Evolutionary conservation across 1,284 basidiomycete species (phyloP).

Genomic region (Ustilago bromivora): DNA sequence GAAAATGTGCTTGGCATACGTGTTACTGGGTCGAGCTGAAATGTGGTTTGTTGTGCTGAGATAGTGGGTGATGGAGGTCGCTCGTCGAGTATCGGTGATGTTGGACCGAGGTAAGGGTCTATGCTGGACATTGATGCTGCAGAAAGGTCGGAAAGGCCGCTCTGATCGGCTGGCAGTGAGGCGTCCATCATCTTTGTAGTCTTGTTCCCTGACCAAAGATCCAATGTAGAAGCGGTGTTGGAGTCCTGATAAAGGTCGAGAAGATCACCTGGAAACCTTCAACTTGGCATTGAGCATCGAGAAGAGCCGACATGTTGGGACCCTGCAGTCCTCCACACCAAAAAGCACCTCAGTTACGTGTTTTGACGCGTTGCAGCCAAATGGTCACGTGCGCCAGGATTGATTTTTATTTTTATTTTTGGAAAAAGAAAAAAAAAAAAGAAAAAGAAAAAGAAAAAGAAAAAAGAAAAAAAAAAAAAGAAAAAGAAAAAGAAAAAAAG

Average conservation of each 20-base stretch:
- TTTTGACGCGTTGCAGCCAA: constrained; percentile 29
- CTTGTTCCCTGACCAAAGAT: background rate
- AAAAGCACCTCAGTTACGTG: constrained; percentile 13
- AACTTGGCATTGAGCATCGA: background rate
- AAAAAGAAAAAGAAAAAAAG: background rate
- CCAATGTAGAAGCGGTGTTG: background rate
- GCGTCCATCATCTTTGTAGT: constrained; percentile 17
- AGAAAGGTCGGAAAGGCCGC: constrained; percentile 40
- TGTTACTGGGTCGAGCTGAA: background rate
- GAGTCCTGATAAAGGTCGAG: background rate
- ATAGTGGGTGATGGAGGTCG: constrained; percentile 2
- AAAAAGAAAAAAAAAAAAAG: background rate
- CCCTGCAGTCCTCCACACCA: constrained; percentile 23
- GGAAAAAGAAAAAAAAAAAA: background rate
- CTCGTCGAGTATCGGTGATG: constrained; percentile 11
- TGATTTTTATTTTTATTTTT: background rate
- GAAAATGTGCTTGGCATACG: background rate
- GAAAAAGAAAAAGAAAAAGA: constrained; percentile 9
- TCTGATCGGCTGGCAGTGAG: constrained; percentile 34
- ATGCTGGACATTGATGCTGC: constrained; percentile 24
- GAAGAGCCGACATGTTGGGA: constrained; percentile 8
- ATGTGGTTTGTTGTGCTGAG: background rate
- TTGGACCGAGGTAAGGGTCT: constrained; percentile 10
- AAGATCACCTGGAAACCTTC: background rate
- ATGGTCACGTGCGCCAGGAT: constrained; percentile 26